Evolutionary conservation across 345 rosid genomes (phyloP).

Genomic region (Xanthoceras sorbifolium): DNA sequence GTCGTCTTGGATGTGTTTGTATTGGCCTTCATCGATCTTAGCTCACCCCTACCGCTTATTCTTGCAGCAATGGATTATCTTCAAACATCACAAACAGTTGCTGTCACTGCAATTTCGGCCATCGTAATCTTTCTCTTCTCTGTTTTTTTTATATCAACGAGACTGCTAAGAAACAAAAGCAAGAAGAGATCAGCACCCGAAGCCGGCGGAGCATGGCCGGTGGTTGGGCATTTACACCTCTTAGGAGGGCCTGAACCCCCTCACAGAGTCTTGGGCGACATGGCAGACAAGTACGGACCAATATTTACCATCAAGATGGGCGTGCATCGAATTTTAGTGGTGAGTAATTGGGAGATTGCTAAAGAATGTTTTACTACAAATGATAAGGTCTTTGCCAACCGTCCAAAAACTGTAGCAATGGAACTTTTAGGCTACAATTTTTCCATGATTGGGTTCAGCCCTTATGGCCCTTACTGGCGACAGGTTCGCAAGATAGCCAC

Average conservation of each 20-base stretch:
- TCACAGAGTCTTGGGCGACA: slow-evolving; percentile 25
- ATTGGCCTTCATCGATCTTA: too few relatives aligned
- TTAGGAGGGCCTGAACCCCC: slow-evolving; percentile 33
- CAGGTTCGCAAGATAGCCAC: slow-evolving; percentile 30
- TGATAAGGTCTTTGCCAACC: slow-evolving; percentile 30
- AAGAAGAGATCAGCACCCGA: slow-evolving; percentile 19
- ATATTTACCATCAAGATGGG: slow-evolving; percentile 43
- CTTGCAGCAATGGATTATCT: not conserved
- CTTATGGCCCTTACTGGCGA: slow-evolving; percentile 43
- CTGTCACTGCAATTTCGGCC: not conserved
- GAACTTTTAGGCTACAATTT: slow-evolving; percentile 29
- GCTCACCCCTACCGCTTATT: not conserved
- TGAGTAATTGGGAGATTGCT: slow-evolving; percentile 30
- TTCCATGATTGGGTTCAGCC: slow-evolving; percentile 31
- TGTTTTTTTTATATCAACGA: not conserved
- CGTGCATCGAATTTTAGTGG: slow-evolving; percentile 29
- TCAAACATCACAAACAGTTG: not conserved
- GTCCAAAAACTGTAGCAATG: slow-evolving; percentile 28
- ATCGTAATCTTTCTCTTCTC: not conserved
- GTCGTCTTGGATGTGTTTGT: too few relatives aligned
- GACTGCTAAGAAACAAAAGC: not conserved
- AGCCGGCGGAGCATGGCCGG: slow-evolving; percentile 38
- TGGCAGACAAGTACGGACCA: slow-evolving; percentile 39
- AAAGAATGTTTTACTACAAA: slow-evolving; percentile 38
- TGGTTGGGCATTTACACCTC: slow-evolving; percentile 47